Percentiles rank a stretch among this genome's conserved stretches.
phyloP scores from a whole-genome alignment of 164 flowering plant species.

The Magnolia changhungtana region DNA sequence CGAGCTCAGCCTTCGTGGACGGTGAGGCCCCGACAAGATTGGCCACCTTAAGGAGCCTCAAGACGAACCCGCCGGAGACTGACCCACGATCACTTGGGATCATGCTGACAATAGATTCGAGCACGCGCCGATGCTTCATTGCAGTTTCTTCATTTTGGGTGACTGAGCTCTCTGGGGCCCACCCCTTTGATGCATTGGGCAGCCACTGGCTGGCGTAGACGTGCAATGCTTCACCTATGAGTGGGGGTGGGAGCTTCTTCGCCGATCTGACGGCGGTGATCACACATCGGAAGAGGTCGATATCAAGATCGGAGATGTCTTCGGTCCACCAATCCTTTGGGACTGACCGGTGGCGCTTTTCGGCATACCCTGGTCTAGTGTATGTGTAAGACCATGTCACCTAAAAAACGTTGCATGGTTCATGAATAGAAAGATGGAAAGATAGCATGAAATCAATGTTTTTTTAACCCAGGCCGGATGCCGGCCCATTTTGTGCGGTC shows the following conservation, averaged over 20 bases:
- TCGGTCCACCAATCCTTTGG: conserved; percentile 99
- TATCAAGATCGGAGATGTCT: conserved; percentile 67
- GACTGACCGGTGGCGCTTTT: conserved; percentile 47
- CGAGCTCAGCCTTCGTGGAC: conserved; percentile 60
- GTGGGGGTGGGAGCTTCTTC: conserved; percentile 53
- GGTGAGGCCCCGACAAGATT: conserved; percentile 46
- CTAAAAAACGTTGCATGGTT: conserved; percentile 21
- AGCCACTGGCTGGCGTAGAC: conserved; percentile 79
- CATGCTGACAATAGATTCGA: conserved; percentile 65
- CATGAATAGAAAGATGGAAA: background rate
- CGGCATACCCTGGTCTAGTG: conserved; percentile 69
- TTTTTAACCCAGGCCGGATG: too few relatives aligned
- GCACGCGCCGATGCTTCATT: conserved; percentile 36
- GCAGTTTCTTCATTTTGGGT: conserved; percentile 25
- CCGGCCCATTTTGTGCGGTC: too few relatives aligned
- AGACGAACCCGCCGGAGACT: conserved; percentile 68
- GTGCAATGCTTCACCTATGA: conserved; percentile 88
- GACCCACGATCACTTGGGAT: conserved; percentile 67
- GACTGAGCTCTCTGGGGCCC: conserved; percentile 29
- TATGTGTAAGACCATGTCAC: conserved; percentile 90
- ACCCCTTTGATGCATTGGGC: conserved; percentile 35
- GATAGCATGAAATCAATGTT: background rate
- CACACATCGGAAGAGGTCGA: conserved; percentile 61
- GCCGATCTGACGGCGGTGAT: conserved; percentile 46
- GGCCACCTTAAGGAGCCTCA: conserved; percentile 57